Base-by-base conservation (phyloP, 73 alveolate species). In the Effrenium voratum region DNA sequence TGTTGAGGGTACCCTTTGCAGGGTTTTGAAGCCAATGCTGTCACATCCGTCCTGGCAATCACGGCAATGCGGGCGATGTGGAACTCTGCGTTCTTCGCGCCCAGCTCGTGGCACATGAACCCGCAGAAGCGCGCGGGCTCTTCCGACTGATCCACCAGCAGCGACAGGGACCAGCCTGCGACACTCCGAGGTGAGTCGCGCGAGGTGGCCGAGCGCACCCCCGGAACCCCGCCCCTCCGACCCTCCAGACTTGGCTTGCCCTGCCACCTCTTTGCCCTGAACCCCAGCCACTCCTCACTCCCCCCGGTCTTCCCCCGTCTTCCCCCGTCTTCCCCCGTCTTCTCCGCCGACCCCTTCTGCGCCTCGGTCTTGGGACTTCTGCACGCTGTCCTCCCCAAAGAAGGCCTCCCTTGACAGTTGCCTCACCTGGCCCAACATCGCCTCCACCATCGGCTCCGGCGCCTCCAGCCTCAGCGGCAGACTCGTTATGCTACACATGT, bases 51-150 rank as follows among this genome's bases (percentile, higher is more conserved):
- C 97, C 97, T 90, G 86, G 97, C 87, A 34, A 90, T 55, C 97
- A 90, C 97, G 40, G 97, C 97, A 40, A 90, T 90, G 32, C 97
- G 88, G 19, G 97, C 97, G 52, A 90, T 76, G 83, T 90, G 97
- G 76, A 90, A 90, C 87, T 90, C 97, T 5, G 97, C 70, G 87
- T 55, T 90, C 83, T 90, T 90, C 34, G 40, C 22, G 97, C 97
- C 68, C 43, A 90, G 87, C 36, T 90, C 59, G 46, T 90, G 68
- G 87, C 97, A 90, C 66, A 90, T 90, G 88, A 68, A 90, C 43
- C 97, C 97, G 55, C 97, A 66, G 47, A 90, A 90, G 34, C 76
- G 72, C n/a, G 43, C 44, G 38, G 95, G 68, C 79, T 34, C 79
- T 8, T 72, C 59, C 36, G 59, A 72, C 15, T 15, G 55, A 43